These are phyloP conservation scores for Nemania serpens DNA, from an alignment of 2,329 filamentous ascomycete genomes.

Conservation along the genomic window DNA sequence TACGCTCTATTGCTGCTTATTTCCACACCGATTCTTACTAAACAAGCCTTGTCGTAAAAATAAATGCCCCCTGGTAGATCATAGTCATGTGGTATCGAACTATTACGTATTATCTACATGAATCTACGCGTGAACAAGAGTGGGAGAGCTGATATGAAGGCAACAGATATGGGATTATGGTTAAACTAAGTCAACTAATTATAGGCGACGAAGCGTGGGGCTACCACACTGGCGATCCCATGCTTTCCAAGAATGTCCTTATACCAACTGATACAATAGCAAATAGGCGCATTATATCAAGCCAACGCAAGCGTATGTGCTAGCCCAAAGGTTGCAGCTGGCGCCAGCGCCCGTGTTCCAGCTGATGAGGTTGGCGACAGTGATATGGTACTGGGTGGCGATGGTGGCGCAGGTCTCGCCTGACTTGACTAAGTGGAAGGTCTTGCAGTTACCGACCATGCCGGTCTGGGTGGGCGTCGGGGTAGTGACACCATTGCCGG, in stretches of 20 bases:
- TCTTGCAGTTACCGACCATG: constrained; percentile 9
- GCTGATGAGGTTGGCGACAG: constrained; percentile 1
- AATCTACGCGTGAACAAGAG: too few species aligned
- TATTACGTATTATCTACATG: too few species aligned
- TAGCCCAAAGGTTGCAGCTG: not conserved
- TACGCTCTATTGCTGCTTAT: too few species aligned
- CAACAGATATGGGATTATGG: too few species aligned
- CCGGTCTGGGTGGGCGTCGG: constrained; percentile 6
- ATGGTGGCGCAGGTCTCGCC: not conserved
- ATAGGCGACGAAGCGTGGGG: too few species aligned
- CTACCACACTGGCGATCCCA: not conserved
- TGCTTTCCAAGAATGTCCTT: not conserved
- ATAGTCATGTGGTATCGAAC: too few species aligned
- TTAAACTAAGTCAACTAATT: too few species aligned
- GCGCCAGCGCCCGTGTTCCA: constrained; percentile 3
- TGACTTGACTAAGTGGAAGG: not conserved
- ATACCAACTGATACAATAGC: not conserved
- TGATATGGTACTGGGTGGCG: not conserved
- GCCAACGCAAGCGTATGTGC: not conserved
- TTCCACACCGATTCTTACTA: too few species aligned
- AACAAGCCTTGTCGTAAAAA: too few species aligned
- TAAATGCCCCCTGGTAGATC: too few species aligned
- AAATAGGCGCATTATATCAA: not conserved
- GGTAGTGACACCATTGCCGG: constrained; percentile 4
- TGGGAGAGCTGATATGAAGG: too few species aligned